phyloP scores from a whole-genome alignment of 164 flowering plant genomes.

The Dillenia suffruticosa region DNA sequence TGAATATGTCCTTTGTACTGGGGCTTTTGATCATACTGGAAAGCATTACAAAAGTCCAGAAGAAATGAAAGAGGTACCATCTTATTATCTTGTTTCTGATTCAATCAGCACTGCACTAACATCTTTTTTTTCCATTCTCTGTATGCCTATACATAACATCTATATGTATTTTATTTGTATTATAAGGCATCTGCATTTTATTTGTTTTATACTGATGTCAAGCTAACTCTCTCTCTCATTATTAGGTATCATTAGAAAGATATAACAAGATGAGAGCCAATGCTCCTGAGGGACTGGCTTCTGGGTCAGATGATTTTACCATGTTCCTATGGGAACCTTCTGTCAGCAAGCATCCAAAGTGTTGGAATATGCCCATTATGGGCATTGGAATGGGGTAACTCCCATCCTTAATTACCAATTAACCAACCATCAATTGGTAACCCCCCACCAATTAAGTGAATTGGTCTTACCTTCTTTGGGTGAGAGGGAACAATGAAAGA shows the following conservation, averaged over 20 bases:
- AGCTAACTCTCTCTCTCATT: not conserved
- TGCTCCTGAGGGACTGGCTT: conserved; percentile 92
- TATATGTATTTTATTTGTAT: not conserved
- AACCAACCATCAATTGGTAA: too few relatives aligned
- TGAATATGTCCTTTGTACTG: conserved; percentile 93
- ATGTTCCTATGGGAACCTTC: conserved; percentile 98
- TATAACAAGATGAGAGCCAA: conserved; percentile 85
- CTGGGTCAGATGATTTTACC: conserved; percentile 96
- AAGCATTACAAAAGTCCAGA: conserved; percentile 75
- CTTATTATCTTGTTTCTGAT: not conserved
- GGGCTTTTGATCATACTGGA: conserved; percentile 88
- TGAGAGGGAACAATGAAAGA: too few relatives aligned
- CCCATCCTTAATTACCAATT: too few relatives aligned
- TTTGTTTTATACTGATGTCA: not conserved
- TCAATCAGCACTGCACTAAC: too few relatives aligned
- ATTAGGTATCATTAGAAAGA: conserved; percentile 79
- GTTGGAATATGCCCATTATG: too few relatives aligned
- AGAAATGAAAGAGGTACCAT: conserved; percentile 83
- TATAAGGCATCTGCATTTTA: not conserved
- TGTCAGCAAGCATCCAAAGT: conserved; percentile 79
- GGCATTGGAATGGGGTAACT: too few relatives aligned
- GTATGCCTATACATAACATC: not conserved
- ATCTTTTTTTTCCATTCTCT: not conserved
- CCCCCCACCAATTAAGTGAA: too few relatives aligned
- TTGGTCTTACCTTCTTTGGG: too few relatives aligned